A percentile compares a stretch with the other conserved stretches of the same genome.
Evolutionary conservation across 2,329 filamentous ascomycete species (phyloP).

Genomic region (Nemania serpens): DNA sequence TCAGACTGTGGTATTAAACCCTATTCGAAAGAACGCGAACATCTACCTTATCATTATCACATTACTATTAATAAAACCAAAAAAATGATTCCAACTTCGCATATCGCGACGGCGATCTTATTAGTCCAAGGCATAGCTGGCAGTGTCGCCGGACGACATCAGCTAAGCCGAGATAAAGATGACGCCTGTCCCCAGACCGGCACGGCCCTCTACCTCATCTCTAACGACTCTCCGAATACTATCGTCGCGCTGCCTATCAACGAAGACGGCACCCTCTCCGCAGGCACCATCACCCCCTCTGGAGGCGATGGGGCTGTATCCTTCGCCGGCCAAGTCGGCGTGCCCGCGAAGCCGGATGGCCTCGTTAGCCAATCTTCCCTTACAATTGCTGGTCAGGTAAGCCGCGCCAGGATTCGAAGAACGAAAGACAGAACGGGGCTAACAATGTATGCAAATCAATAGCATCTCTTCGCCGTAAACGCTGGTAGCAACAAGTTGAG

Average conservation of each 20-base stretch:
- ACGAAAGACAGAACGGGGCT: neutral
- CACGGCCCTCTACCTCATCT: neutral
- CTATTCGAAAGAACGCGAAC: neutral
- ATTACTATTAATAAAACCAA: neutral
- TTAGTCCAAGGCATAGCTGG: neutral
- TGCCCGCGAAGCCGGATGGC: neutral
- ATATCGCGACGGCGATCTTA: neutral
- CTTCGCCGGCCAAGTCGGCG: neutral
- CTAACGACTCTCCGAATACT: neutral
- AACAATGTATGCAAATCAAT: neutral
- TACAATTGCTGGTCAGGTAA: neutral
- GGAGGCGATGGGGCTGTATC: neutral
- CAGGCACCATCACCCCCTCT: neutral
- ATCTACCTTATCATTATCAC: neutral
- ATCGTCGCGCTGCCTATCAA: neutral
- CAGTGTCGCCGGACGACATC: neutral
- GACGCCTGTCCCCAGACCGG: neutral
- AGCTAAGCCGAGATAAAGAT: neutral
- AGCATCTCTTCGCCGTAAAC: conserved; percentile 61
- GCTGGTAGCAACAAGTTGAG: conserved; percentile 57
- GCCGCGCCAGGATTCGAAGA: neutral
- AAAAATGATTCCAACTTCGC: neutral
- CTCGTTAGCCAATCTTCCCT: neutral
- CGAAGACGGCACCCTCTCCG: neutral
- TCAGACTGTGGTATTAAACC: neutral